Conservation (phyloP, 805 yeast species). For the Pichia cabralensis region DNA sequence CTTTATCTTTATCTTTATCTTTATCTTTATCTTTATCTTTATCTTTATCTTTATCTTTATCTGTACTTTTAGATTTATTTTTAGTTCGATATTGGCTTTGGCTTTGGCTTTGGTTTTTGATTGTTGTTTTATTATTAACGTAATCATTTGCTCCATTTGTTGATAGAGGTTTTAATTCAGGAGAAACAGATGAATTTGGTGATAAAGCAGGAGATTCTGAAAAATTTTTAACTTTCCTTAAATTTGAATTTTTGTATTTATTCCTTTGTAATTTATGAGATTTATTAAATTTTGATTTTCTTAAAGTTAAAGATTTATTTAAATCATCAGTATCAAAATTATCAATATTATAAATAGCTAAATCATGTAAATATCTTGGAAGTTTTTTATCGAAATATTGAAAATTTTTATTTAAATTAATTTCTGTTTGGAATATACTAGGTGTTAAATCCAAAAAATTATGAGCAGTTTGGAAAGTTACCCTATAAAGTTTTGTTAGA, state of each 20-base stretch:
- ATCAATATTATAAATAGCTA: conserved; percentile 6
- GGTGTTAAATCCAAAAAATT: conserved; percentile 74
- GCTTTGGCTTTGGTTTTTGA: neutral
- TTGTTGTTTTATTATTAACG: too few species aligned
- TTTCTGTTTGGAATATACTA: conserved; percentile 73
- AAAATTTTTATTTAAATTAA: conserved; percentile 41
- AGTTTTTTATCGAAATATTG: conserved; percentile 31
- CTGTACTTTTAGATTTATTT: conserved; percentile 10
- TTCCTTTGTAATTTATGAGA: neutral
- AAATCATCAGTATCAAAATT: neutral
- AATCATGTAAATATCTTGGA: conserved; percentile 55
- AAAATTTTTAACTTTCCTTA: neutral
- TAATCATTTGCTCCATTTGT: conserved; percentile 18
- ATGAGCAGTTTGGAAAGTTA: conserved; percentile 86
- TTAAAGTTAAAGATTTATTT: neutral
- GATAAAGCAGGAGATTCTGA: neutral
- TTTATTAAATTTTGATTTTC: neutral
- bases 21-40: conserved; percentile 4
- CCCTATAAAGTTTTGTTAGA: conserved; percentile 74
- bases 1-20: conserved; percentile 15
- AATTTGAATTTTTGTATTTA: too few species aligned
- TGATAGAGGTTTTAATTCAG: neutral
- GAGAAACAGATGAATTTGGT: neutral
- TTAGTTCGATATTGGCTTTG: conserved; percentile 4
- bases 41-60: too few species aligned